A percentile compares a stretch with the other conserved stretches of the same genome.
These are phyloP conservation scores for Solanum etuberosum DNA, from an alignment of 257 asterid genomes.

Conservation along the genomic window DNA sequence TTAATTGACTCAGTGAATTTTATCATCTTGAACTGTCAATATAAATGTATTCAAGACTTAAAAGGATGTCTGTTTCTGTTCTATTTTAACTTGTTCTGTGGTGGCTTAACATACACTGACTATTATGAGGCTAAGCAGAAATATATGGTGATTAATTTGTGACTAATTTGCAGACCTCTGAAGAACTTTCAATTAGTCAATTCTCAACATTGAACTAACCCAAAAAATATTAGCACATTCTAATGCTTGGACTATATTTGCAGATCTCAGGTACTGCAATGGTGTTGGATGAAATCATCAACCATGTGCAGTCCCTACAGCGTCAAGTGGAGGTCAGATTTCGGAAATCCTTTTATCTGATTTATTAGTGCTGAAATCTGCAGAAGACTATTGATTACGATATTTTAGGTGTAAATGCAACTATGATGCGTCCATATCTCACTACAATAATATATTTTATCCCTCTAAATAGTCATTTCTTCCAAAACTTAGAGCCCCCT, in stretches of 20 bases:
- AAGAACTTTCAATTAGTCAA: neutral
- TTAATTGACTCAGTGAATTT: neutral
- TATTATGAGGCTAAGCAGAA: neutral
- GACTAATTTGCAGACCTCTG: neutral
- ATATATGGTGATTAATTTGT: neutral
- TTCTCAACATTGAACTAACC: neutral
- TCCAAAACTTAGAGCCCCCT: neutral
- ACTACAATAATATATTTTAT: neutral
- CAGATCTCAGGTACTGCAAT: constrained; percentile 97
- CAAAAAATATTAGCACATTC: neutral
- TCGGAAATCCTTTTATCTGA: neutral
- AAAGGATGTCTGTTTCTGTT: neutral
- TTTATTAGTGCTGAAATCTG: neutral
- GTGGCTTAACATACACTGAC: neutral
- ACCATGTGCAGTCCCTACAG: constrained; percentile 85
- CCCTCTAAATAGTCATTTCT: neutral
- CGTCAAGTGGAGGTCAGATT: constrained; percentile 89
- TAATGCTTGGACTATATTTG: neutral
- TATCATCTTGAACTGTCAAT: neutral
- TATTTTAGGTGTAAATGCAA: neutral
- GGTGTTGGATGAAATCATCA: constrained; percentile 93
- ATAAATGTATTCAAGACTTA: neutral
- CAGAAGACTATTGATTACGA: neutral
- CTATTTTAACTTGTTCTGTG: neutral
- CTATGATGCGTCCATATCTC: neutral